A percentile compares a stretch with the other conserved stretches of the same genome.
Evolutionary conservation across 2,329 filamentous ascomycete species (phyloP).

Genomic region (Exophiala oligosperma): DNA sequence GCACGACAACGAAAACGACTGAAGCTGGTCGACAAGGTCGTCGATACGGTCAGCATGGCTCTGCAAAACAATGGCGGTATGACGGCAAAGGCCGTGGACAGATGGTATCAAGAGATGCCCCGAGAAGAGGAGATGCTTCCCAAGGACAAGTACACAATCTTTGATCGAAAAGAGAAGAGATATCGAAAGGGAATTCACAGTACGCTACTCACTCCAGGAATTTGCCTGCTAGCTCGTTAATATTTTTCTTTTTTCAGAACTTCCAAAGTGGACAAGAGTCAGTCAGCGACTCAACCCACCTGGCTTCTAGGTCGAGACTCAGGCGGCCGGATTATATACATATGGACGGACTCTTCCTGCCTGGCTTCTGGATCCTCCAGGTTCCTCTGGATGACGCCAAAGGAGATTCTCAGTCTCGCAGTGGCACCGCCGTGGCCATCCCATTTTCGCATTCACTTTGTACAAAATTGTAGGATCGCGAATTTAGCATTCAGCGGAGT

Average conservation of each 20-base stretch:
- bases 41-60: constrained; percentile 77
- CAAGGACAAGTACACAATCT: constrained; percentile 96
- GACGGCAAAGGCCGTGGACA: constrained; percentile 72
- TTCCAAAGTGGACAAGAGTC: constrained; percentile 92
- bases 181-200: constrained; percentile 98
- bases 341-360: too few relatives aligned
- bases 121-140: constrained; percentile 93
- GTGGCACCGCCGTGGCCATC: too few relatives aligned
- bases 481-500: too few relatives aligned
- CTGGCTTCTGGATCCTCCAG: too few relatives aligned
- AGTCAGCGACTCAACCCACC: constrained; percentile 92
- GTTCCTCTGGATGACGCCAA: too few relatives aligned
- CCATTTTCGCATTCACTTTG: too few relatives aligned
- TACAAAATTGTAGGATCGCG: too few relatives aligned
- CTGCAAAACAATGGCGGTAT: constrained; percentile 71
- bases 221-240: background rate
- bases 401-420: too few relatives aligned
- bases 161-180: constrained; percentile 91
- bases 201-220: constrained; percentile 53
- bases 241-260: constrained; percentile 52
- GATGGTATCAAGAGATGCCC: constrained; percentile 96
- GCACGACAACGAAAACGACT: constrained; percentile 79
- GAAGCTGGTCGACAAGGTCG: constrained; percentile 81
- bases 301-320: constrained; percentile 64
- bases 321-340: background rate